Conservation (phyloP, 106 monocot species). For the Platanthera zijinensis region DNA sequence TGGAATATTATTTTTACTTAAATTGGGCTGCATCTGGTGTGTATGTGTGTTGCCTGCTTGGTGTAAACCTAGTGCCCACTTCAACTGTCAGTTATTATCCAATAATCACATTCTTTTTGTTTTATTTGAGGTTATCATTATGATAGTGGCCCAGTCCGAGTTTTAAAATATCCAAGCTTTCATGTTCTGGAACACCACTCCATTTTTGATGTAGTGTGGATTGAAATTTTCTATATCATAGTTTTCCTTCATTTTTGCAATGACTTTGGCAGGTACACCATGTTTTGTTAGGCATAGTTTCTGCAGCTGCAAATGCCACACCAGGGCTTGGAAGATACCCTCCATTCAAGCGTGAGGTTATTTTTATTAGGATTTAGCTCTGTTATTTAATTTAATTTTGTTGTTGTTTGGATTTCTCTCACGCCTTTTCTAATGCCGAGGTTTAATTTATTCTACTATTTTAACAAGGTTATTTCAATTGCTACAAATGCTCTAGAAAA, state of each 20-base stretch:
- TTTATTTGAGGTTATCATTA: conserved; percentile 1
- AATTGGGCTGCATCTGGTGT: neutral
- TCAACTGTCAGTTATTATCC: neutral
- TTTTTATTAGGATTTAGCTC: neutral
- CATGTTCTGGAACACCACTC: neutral
- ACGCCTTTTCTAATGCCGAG: neutral
- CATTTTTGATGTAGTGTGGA: neutral
- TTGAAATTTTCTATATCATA: conserved; percentile 1
- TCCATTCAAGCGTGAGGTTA: conserved; percentile 68
- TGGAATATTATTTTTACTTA: neutral
- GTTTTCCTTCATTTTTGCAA: conserved; percentile 1
- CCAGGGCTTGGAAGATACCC: conserved; percentile 73
- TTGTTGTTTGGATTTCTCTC: neutral
- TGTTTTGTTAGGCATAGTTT: conserved; percentile 58
- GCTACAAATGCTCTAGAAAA: conserved; percentile 55
- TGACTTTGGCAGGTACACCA: conserved; percentile 46
- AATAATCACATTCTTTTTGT: neutral
- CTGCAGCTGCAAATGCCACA: conserved; percentile 70
- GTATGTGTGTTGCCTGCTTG: neutral
- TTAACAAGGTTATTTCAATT: conserved; percentile 49
- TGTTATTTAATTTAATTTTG: neutral
- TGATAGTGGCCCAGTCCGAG: too few species aligned
- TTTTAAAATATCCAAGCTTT: neutral
- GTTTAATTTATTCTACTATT: neutral
- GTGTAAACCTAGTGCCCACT: neutral